Base-by-base conservation (phyloP, 164 flowering plant species). In the Platanus orientalis region DNA sequence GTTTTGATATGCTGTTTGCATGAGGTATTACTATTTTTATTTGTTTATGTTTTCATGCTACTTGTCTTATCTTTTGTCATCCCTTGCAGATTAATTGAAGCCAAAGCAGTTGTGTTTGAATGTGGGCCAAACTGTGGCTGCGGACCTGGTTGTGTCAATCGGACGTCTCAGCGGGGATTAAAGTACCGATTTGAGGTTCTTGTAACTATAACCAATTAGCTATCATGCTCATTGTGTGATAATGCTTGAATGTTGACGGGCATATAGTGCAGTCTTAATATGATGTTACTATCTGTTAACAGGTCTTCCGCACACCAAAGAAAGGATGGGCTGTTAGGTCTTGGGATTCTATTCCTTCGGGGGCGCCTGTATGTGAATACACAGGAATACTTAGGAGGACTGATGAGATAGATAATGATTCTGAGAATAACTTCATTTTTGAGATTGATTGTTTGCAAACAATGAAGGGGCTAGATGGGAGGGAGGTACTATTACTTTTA, bases 281-380 rank as follows among this genome's bases (percentile, higher is more conserved):
- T 64, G 34, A 11, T 48, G 2, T 34, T 47, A 27, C 21, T 58
- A 42, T 34, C 58, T 47, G 30, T 54, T 42, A 4, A 45, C 76
- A 94, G 98, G 94, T 95, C 6, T 95, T 83, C 61, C 90, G 96
- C n/a, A 85, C 99, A 7, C 82, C 97, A 25, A 82, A 76, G 14
- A 94, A 87, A 67, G 99, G 99, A 7, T 91, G 97, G 99, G 99
- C 83, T 65, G 97, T 95, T 6, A 76, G 96, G 68, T 92, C 96
- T 1, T 86, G 97, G 97, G 99, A 95, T 66, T 81, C 67, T 54
- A 95, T 95, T 54, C 97, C 97, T 49, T 72, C 94, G 44, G 99
- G 99, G 2, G 94, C 97, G 13, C 94, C 92, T 5, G 78, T 95
- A 9, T 92, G 97, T 69, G 99, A 95, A 67, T 95, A 95, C 63